A percentile compares a stretch with the other conserved stretches of the same genome.
phyloP scores from a whole-genome alignment of 306 rosid species.

The Senna tora region DNA sequence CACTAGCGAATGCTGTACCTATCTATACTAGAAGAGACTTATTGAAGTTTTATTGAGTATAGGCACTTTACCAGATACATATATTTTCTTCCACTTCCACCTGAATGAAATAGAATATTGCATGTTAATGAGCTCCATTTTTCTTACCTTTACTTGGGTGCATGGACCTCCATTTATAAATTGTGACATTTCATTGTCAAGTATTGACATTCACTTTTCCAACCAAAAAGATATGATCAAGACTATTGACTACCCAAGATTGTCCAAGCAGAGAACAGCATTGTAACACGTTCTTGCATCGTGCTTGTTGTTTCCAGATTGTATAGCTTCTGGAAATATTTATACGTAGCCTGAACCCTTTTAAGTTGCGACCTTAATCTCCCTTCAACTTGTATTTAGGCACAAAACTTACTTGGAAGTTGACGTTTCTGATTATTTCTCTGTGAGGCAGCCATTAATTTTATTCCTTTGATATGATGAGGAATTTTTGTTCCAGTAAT shows the following conservation, averaged over 20 bases:
- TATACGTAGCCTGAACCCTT: constrained; percentile 3
- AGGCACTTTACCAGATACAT: too few species aligned
- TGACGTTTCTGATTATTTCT: constrained; percentile 1
- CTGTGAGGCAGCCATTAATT: background rate
- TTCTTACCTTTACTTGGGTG: background rate
- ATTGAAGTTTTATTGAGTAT: too few species aligned
- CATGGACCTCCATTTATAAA: background rate
- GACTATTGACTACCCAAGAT: background rate
- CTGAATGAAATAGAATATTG: constrained; percentile 11
- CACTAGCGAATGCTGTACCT: background rate
- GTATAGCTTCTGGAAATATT: background rate
- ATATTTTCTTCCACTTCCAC: too few species aligned
- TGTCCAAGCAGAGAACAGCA: background rate
- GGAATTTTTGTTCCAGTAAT: background rate
- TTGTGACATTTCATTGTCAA: background rate
- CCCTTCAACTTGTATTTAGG: background rate
- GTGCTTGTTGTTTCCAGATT: background rate
- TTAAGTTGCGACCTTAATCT: background rate
- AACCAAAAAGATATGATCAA: constrained; percentile 11
- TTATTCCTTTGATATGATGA: background rate
- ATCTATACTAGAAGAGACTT: too few species aligned
- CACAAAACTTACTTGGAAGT: background rate
- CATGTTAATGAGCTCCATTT: background rate
- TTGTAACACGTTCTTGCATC: constrained; percentile 2
- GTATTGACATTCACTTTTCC: background rate